Conservation (phyloP, 2,329 filamentous ascomycete genomes). For the Paraphaeosphaeria minitans region DNA sequence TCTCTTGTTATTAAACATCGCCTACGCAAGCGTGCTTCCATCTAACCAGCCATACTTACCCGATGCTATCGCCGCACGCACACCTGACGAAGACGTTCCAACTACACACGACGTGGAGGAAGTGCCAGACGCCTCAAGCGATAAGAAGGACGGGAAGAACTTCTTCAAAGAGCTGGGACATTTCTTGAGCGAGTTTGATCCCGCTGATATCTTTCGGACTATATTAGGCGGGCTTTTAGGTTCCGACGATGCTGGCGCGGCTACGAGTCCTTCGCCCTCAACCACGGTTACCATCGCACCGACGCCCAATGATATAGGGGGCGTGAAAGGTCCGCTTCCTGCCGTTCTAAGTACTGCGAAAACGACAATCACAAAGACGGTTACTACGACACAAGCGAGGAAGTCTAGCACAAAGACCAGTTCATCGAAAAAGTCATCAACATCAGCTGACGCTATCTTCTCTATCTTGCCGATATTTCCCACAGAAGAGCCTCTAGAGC, state of each 20-base stretch:
- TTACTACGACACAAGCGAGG: background rate
- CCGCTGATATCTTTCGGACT: slow-evolving; percentile 11
- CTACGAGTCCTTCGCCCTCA: background rate
- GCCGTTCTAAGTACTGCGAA: background rate
- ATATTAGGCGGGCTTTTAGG: slow-evolving; percentile 8
- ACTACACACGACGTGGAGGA: slow-evolving; percentile 4
- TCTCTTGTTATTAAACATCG: slow-evolving; percentile 7
- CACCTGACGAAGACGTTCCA: background rate
- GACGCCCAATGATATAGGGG: background rate
- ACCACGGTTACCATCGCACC: slow-evolving; percentile 7
- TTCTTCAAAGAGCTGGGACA: slow-evolving; percentile 16
- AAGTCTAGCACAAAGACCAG: background rate
- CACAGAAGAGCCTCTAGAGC: background rate
- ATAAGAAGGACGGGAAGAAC: slow-evolving; percentile 12
- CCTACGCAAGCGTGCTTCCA: slow-evolving; percentile 1
- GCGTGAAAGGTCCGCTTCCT: no score
- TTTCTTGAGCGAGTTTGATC: slow-evolving; percentile 14
- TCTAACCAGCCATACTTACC: slow-evolving; percentile 1
- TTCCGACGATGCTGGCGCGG: background rate
- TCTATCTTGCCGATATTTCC: slow-evolving; percentile 3
- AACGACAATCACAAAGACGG: background rate
- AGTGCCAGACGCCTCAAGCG: background rate
- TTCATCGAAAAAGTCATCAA: background rate
- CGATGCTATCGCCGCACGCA: background rate
- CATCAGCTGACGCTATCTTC: background rate